Evolutionary conservation across 2,329 filamentous ascomycete species (phyloP).

Genomic region (Helicocarpus griseus): DNA sequence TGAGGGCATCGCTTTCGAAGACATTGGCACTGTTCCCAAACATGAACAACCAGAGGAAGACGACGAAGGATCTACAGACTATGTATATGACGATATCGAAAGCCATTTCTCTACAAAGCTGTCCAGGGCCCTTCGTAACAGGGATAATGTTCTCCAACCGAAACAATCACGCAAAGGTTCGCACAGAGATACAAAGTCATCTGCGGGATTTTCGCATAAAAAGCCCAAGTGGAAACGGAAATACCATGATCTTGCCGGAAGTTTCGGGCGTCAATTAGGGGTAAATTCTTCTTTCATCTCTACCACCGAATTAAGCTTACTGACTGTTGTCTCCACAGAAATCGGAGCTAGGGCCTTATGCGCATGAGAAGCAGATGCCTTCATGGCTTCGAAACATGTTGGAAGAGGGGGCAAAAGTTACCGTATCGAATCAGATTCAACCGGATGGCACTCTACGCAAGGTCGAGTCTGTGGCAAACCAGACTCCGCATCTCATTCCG

Average conservation of each 20-base stretch:
- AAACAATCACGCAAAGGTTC: conserved; percentile 19
- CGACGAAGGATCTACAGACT: conserved; percentile 4
- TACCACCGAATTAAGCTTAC: too few species aligned
- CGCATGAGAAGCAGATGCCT: conserved; percentile 67
- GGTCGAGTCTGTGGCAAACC: conserved; percentile 38
- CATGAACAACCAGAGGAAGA: conserved; percentile 2
- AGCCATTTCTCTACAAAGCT: conserved; percentile 14
- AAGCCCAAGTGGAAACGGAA: conserved; percentile 14
- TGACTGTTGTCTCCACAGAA: conserved; percentile 25
- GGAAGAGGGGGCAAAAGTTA: conserved; percentile 48
- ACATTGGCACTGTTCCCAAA: conserved; percentile 14
- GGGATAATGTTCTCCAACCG: conserved; percentile 13
- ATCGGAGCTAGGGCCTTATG: conserved; percentile 60
- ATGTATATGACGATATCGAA: conserved; percentile 9
- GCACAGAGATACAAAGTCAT: conserved; percentile 22
- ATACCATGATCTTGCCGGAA: neutral
- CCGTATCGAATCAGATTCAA: conserved; percentile 42
- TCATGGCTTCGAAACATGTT: conserved; percentile 56
- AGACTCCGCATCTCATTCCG: conserved; percentile 47
- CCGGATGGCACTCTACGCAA: conserved; percentile 34
- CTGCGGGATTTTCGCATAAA: conserved; percentile 12
- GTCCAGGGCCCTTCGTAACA: conserved; percentile 16
- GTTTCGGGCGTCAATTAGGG: conserved; percentile 15
- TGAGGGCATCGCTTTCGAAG: conserved; percentile 38
- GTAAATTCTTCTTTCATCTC: conserved; percentile 5